These are phyloP conservation scores for Cucumis hystrix DNA, from an alignment of 306 rosid genomes.

Conservation along the genomic window DNA sequence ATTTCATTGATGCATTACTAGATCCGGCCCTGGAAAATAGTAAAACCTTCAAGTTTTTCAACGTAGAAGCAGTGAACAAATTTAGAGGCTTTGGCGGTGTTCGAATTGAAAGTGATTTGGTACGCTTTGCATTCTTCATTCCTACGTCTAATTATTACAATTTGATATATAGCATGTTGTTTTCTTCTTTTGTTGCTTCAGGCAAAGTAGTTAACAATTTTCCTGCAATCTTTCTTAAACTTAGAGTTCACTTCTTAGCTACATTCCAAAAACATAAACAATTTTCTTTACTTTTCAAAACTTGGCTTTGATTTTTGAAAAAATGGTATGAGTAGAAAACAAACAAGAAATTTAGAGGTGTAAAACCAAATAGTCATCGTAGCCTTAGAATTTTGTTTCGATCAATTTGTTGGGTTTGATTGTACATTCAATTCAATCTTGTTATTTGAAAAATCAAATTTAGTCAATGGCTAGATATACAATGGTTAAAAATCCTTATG, in stretches of 20 bases:
- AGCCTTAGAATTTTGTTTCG: too few species aligned
- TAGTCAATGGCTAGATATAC: too few species aligned
- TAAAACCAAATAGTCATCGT: too few species aligned
- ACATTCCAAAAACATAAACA: too few species aligned
- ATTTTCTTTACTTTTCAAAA: too few species aligned
- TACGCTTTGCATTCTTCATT: constrained; percentile 15
- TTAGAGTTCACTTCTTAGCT: too few species aligned
- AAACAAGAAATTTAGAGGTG: too few species aligned
- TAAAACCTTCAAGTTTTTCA: constrained; percentile 49
- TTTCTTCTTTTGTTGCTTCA: not conserved
- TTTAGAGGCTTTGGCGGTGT: constrained; percentile 70
- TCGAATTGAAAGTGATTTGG: constrained; percentile 84
- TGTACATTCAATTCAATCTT: not conserved
- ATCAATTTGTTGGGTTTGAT: not conserved
- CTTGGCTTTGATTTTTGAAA: too few species aligned
- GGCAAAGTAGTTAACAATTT: not conserved
- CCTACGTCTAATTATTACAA: constrained; percentile 1
- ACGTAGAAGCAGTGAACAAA: constrained; percentile 40
- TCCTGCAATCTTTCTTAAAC: not conserved
- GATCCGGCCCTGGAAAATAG: constrained; percentile 50
- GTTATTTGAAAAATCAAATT: too few species aligned
- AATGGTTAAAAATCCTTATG: too few species aligned
- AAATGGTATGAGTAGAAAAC: too few species aligned
- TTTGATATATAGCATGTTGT: not conserved
- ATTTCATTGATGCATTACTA: constrained; percentile 75